Base-by-base conservation (phyloP, 2,329 filamentous ascomycete species). In the Aspergillus nomiae region DNA sequence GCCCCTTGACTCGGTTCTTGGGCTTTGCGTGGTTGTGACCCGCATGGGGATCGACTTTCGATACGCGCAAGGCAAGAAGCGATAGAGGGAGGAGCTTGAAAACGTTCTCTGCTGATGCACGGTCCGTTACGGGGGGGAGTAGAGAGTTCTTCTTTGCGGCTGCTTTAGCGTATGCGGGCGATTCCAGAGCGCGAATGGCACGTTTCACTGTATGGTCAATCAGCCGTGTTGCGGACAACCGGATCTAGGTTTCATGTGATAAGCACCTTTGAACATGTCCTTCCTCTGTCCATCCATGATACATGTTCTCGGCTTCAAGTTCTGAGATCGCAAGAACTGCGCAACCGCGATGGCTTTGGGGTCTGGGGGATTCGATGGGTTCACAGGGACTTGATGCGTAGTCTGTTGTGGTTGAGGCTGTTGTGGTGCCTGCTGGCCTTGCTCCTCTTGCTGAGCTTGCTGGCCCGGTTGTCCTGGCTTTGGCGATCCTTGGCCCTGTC, bases 51-150 rank as follows among this genome's bases (percentile, higher is more conserved):
- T 96, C 92, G 53, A 90, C 80, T 81, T 99, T 97, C 71, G 84
- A 86, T 38, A 99, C 93, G 63, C 95, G 90, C 43, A 99, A 87
- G 14, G 95, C 95, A 67, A 99, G 89, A 79, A 99, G 91, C 38
- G 94, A 97, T 73, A 98, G 87, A 2, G 95, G 95, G 38, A 99
- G 89, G 60, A 97, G 87, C 82, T 97, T 97, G 83, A 99, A 97
- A 10, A 89, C 87, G 77, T 97, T 96, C 79, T 97, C 92, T 65
- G 96, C 92, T 30, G 92, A 91, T 51, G 91, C 89, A 69, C 92
- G 91, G 81, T 97, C 92, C 66, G 87, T 94, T 73, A 99, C 91
- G 73, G 91, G 89, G 38, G 95, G 95, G 5, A 98, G 89, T 53
- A 92, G 87, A 7, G 92, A 87, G 81, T 97, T 95, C 87, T 96